phyloP scores from a whole-genome alignment of 768 basidiomycete genomes.

The Lanmaoa rubissima region DNA sequence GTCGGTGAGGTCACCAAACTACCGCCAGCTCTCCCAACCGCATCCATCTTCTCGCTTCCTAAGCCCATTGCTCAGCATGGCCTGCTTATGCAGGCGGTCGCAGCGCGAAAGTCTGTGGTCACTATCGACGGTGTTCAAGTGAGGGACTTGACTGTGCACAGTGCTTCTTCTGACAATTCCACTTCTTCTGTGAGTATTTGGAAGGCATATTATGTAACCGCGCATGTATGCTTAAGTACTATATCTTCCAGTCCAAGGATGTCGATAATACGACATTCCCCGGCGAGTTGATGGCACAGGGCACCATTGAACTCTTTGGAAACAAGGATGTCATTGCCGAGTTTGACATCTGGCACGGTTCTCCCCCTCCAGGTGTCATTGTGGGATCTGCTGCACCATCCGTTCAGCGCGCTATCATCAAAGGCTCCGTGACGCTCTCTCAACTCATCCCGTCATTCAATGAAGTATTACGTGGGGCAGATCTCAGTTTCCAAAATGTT shows the following conservation, averaged over 20 bases:
- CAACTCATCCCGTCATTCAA: conserved; percentile 1
- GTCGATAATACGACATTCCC: not conserved
- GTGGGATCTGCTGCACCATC: not conserved
- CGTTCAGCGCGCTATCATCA: not conserved
- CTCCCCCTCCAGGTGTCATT: conserved; percentile 2
- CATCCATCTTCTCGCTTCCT: not conserved
- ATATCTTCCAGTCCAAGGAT: not conserved
- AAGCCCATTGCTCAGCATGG: not conserved
- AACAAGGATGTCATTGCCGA: conserved; percentile 1
- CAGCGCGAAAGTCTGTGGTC: not conserved
- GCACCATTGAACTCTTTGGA: conserved; percentile 4
- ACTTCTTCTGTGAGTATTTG: not conserved
- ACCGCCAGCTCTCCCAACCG: not conserved
- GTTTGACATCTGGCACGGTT: conserved; percentile 4
- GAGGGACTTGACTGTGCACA: not conserved
- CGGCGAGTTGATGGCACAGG: not conserved
- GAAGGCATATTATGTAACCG: not conserved
- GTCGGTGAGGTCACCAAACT: too few species aligned
- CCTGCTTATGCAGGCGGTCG: not conserved
- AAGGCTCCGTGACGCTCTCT: conserved; percentile 2
- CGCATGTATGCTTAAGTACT: not conserved
- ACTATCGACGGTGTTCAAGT: not conserved
- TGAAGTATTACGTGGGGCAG: not conserved
- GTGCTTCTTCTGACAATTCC: not conserved
- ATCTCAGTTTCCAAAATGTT: conserved; percentile 1